These are phyloP conservation scores for Monosporascus ibericus DNA, from an alignment of 2,329 filamentous ascomycete genomes.

Conservation along the genomic window DNA sequence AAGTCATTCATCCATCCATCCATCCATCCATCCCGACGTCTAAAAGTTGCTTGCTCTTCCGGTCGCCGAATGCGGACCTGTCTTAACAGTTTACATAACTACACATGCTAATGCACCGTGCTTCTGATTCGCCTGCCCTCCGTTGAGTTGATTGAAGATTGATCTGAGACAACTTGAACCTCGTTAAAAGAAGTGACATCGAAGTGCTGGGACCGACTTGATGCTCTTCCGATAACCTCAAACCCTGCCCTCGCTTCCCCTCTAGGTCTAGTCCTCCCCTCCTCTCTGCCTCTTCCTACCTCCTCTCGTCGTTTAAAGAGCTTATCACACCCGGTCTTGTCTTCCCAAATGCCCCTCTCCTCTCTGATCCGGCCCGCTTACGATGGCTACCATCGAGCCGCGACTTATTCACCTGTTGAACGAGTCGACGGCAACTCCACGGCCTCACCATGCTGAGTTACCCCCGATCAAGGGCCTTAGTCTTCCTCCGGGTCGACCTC, in stretches of 20 bases:
- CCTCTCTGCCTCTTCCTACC: constrained; percentile 4
- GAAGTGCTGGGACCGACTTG: not conserved
- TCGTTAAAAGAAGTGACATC: not conserved
- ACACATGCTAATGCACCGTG: not conserved
- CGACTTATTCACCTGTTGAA: constrained; percentile 61
- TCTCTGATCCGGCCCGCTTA: constrained; percentile 29
- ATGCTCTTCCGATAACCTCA: not conserved
- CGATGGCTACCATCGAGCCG: constrained; percentile 62
- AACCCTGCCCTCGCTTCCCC: not conserved
- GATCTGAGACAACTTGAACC: not conserved
- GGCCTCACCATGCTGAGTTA: constrained; percentile 42
- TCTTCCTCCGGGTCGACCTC: constrained; percentile 35
- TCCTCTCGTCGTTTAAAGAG: not conserved
- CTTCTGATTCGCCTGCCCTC: not conserved
- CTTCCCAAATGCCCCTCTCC: constrained; percentile 32
- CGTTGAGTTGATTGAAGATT: not conserved
- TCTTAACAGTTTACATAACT: not conserved
- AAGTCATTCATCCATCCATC: no score
- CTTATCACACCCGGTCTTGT: constrained; percentile 5
- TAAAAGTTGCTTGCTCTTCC: not conserved
- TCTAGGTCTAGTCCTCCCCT: constrained; percentile 3
- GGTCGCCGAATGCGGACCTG: no score
- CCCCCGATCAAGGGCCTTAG: constrained; percentile 46
- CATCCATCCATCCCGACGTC: no score
- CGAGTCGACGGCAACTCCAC: constrained; percentile 43